Evolutionary conservation across 2,329 filamentous ascomycete species (phyloP).

Genomic region (Rugonectria rugulosa): DNA sequence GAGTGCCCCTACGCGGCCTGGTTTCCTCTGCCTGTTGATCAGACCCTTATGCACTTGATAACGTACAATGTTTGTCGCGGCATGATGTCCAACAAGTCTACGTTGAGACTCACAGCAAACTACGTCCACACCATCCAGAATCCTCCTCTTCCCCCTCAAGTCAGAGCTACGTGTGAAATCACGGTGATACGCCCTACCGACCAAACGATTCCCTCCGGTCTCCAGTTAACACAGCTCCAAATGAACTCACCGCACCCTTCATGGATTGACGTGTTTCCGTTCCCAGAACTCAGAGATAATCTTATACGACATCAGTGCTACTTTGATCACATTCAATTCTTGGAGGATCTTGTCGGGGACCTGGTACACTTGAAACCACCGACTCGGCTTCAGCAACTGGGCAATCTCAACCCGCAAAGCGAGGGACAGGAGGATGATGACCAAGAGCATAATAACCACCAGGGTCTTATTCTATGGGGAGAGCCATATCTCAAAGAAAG

Average conservation of each 20-base stretch:
- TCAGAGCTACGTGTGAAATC: background rate
- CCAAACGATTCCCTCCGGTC: slow-evolving; percentile 5
- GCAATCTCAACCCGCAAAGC: background rate
- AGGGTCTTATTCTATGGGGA: slow-evolving; percentile 24
- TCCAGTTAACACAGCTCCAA: slow-evolving; percentile 23
- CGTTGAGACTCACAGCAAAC: no score
- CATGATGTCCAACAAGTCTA: background rate
- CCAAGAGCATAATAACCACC: background rate
- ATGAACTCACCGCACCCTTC: slow-evolving; percentile 20
- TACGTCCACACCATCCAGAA: no score
- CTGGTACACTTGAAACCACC: background rate
- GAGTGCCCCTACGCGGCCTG: no score
- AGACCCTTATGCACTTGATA: no score
- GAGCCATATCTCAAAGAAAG: slow-evolving; percentile 18
- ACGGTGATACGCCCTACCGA: background rate
- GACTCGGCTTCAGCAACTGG: background rate
- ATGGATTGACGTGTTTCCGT: slow-evolving; percentile 24
- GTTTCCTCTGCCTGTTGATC: no score
- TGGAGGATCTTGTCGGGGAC: slow-evolving; percentile 21
- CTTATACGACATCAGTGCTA: slow-evolving; percentile 14
- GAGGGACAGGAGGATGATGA: background rate
- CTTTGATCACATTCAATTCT: slow-evolving; percentile 18
- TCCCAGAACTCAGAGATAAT: slow-evolving; percentile 22
- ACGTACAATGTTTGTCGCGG: slow-evolving; percentile 17
- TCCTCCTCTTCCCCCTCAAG: no score